Percentiles rank a stretch among this genome's conserved stretches.
These are phyloP conservation scores for Penicillium occitanis DNA, from an alignment of 2,329 filamentous ascomycete species.

Conservation along the genomic window DNA sequence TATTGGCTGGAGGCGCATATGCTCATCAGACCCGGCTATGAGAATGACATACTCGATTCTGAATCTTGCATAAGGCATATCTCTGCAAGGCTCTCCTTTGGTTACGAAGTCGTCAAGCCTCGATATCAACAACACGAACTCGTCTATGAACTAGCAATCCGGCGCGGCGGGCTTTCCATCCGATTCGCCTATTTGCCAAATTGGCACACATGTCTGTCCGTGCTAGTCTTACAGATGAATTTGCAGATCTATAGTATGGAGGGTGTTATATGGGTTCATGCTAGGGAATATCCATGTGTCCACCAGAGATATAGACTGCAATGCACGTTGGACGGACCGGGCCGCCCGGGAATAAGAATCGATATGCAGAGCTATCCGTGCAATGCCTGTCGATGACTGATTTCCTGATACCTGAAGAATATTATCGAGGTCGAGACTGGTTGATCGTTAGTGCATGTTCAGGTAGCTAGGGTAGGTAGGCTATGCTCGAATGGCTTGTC, in stretches of 20 bases:
- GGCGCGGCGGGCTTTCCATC: neutral
- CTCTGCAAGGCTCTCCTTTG: neutral
- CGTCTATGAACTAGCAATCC: neutral
- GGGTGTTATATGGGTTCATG: neutral
- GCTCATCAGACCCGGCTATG: neutral
- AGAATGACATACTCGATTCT: neutral
- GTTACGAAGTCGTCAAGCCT: neutral
- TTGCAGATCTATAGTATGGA: neutral
- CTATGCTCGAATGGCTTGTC: too few relatives aligned
- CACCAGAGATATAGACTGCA: neutral
- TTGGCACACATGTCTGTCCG: neutral
- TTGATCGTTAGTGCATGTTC: neutral
- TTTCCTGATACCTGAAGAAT: neutral
- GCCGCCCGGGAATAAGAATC: neutral
- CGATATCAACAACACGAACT: neutral
- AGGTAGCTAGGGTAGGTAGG: neutral
- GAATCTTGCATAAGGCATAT: constrained; percentile 6
- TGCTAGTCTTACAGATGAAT: neutral
- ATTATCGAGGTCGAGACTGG: neutral
- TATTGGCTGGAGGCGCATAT: neutral
- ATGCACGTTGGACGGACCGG: neutral
- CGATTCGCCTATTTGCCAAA: neutral
- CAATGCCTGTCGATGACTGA: neutral
- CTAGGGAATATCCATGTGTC: neutral
- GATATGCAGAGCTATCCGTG: neutral